Percentiles rank a stretch among this genome's conserved stretches.
Conservation (phyloP, 306 rosid genomes). For the Acacia melanoxylon region DNA sequence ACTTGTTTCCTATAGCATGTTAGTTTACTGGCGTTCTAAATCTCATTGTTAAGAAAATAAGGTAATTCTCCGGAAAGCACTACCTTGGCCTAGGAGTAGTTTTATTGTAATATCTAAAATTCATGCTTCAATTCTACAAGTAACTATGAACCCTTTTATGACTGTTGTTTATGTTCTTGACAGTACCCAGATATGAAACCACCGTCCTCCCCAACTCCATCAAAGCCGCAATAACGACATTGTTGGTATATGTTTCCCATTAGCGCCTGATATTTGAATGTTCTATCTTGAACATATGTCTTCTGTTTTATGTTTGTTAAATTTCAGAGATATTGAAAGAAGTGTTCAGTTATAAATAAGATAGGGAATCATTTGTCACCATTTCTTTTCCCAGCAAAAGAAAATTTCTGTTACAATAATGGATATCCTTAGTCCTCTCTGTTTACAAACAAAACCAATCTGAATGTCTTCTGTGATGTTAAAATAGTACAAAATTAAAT, state of each 20-base stretch:
- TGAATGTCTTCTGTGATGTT: background rate
- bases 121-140: background rate
- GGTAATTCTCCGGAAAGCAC: background rate
- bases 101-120: background rate
- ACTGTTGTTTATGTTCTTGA: slow-evolving; percentile 11
- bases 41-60: background rate
- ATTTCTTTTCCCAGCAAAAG: background rate
- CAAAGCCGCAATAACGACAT: slow-evolving; percentile 54
- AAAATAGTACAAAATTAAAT: background rate
- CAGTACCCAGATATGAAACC: slow-evolving; percentile 93
- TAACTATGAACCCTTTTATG: background rate
- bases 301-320: slow-evolving; percentile 10
- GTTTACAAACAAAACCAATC: background rate
- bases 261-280: slow-evolving; percentile 21
- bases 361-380: background rate
- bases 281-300: background rate
- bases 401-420: background rate
- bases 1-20: background rate
- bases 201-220: slow-evolving; percentile 84
- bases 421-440: background rate
- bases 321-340: background rate
- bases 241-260: background rate
- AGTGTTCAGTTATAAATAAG: background rate
- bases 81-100: background rate
- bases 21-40: background rate